These are phyloP conservation scores for Zalaria sp. DNA, from an alignment of 2,329 filamentous ascomycete genomes.

Conservation along the genomic window DNA sequence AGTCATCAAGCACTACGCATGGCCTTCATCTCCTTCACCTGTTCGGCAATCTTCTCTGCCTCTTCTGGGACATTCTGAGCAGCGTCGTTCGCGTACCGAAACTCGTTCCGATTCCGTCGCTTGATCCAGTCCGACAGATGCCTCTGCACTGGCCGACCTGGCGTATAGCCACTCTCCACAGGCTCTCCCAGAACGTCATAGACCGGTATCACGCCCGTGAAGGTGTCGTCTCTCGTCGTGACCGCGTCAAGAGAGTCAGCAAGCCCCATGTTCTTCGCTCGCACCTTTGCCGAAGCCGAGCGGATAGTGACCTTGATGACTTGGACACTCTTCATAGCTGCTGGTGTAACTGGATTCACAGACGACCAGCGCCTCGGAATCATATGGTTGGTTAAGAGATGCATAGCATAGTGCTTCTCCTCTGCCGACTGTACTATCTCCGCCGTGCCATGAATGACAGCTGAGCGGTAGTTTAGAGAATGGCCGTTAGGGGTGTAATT, in stretches of 20 bases:
- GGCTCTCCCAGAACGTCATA: background rate
- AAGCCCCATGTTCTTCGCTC: conserved; percentile 3
- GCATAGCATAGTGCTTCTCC: conserved; percentile 3
- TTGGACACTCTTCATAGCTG: conserved; percentile 2
- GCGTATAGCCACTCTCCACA: conserved; percentile 1
- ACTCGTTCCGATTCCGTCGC: background rate
- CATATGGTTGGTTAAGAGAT: conserved; percentile 2
- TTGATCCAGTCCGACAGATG: conserved; percentile 1
- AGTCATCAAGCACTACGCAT: background rate
- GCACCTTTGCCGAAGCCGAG: conserved; percentile 2
- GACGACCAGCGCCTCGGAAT: conserved; percentile 1
- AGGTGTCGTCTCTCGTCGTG: background rate
- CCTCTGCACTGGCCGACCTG: conserved; percentile 1
- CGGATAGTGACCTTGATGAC: background rate
- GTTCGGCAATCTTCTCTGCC: conserved; percentile 1
- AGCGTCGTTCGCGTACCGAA: background rate
- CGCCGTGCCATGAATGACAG: conserved; percentile 1
- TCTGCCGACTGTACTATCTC: background rate
- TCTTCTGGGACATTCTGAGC: conserved; percentile 1
- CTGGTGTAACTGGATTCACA: background rate
- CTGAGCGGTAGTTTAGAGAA: conserved; percentile 1
- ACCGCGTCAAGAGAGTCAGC: conserved; percentile 2
- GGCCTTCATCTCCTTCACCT: conserved; percentile 1
- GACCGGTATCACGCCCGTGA: conserved; percentile 1
- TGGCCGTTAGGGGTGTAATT: conserved; percentile 4